phyloP scores from a whole-genome alignment of 495 filamentous ascomycete genomes.

The Glarea lozoyensis region DNA sequence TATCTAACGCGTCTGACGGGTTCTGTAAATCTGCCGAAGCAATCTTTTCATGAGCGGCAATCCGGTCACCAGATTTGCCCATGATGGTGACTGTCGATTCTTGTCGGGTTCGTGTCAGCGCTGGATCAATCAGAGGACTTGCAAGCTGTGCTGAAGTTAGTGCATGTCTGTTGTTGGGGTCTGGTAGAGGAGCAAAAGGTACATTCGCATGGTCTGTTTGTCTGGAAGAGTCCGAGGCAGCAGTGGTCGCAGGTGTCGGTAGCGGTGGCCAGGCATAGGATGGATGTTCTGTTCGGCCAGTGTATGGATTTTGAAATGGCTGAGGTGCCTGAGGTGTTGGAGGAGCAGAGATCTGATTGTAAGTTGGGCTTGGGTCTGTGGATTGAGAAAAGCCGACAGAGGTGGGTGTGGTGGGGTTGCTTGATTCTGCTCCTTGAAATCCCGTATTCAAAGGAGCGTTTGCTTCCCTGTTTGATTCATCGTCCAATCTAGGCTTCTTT shows the following conservation, averaged over 20 bases:
- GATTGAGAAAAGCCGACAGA: background rate
- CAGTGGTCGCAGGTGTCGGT: conserved; percentile 6
- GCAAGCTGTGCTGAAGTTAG: conserved; percentile 10
- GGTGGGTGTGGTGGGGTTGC: background rate
- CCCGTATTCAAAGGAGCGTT: background rate
- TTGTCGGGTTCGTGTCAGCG: conserved; percentile 5
- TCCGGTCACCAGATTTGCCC: conserved; percentile 5
- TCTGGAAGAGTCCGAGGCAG: conserved; percentile 16
- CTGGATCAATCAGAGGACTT: background rate
- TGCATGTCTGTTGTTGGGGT: background rate
- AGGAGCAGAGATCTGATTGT: conserved; percentile 3
- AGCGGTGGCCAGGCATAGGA: conserved; percentile 8
- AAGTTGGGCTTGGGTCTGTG: conserved; percentile 5
- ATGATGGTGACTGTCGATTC: conserved; percentile 12
- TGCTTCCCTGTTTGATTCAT: background rate
- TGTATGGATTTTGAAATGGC: conserved; percentile 9
- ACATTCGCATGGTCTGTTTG: conserved; percentile 18
- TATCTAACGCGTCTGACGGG: conserved; percentile 36
- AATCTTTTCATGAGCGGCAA: conserved; percentile 19
- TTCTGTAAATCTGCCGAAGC: conserved; percentile 34
- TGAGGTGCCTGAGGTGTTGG: background rate
- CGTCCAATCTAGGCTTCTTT: conserved; percentile 20
- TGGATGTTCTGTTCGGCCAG: conserved; percentile 6
- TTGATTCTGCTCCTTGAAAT: background rate
- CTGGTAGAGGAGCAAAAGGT: background rate